Evolutionary conservation across 1,139 yeast genomes (phyloP).

Genomic region (Yueomyces sp.): DNA sequence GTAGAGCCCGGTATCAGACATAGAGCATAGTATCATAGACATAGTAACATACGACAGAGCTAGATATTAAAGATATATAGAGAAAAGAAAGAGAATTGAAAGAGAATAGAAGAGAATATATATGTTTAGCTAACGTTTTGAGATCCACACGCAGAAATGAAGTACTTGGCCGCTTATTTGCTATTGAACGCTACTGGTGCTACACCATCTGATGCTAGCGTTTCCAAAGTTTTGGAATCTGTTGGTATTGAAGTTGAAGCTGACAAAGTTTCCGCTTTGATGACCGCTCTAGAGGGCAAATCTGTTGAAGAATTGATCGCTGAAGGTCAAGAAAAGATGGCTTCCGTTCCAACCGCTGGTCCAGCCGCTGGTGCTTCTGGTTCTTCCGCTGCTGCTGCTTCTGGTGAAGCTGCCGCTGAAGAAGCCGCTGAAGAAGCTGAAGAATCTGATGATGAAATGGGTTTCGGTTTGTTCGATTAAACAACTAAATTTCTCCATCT

Average conservation of each 20-base stretch:
- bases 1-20: too few relatives aligned
- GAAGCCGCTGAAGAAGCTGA: conserved; percentile 49
- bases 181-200: conserved; percentile 78
- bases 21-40: too few relatives aligned
- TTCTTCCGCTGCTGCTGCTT: conserved; percentile 44
- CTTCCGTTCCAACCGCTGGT: conserved; percentile 77
- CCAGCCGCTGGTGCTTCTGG: conserved; percentile 55
- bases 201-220: conserved; percentile 65
- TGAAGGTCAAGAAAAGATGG: conserved; percentile 71
- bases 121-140: not conserved
- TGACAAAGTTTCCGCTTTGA: conserved; percentile 53
- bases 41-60: too few relatives aligned
- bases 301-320: conserved; percentile 61
- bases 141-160: conserved; percentile 30
- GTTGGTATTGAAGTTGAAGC: conserved; percentile 74
- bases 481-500: not conserved
- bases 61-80: too few relatives aligned
- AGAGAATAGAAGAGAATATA: not conserved
- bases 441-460: conserved; percentile 67
- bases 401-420: conserved; percentile 46
- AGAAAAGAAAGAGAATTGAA: too few relatives aligned
- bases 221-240: conserved; percentile 58
- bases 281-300: conserved; percentile 69
- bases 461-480: conserved; percentile 85
- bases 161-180: conserved; percentile 86